Base-by-base conservation (phyloP, 495 filamentous ascomycete genomes). In the Cairneyella variabilis region DNA sequence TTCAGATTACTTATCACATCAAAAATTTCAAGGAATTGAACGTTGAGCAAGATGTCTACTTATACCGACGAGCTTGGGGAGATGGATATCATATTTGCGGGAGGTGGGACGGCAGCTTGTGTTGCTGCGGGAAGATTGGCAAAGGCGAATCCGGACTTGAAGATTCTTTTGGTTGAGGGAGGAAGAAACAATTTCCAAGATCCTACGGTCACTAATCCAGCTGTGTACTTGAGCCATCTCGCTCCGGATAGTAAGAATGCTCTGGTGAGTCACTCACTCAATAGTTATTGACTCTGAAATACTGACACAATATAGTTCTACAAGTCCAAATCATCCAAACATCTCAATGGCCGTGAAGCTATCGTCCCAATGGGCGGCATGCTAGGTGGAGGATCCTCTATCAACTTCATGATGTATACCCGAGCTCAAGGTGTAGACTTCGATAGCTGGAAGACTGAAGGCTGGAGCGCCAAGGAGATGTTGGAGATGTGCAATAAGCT, bases 381-480 rank as follows among this genome's bases (percentile, higher is more conserved):
- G 0, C 69, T 86, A 0, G 82, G 83, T 40, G 83, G 82, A 22
- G 81, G 80, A 9, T 77, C 71, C 2, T 77, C 77, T 0, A 77
- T 82, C 23, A 86, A 85, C 59, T 76, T 79, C 48, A 77, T 83
- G 74, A 76, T 51, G 70, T 81, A 74, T 57, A 71, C 69, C 1
- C 60, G 73, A 23, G 69, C 64, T 12, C 57, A 59, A 26, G 57
- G 47, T 3, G 38, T 46, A 7, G 47, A 61, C 53, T 62, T 58
- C 40, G 61, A 63, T 28, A 49, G 39, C 27, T 63, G 61, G 61
- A 41, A 57, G 16, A 57, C 54, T 1, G 18, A 23, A 14, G 61
- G 61, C 22, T 63, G 61, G 61, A 20, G 49, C 30, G 57, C 57
- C 27, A 56, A 59, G 18, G 61, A 63, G 21, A 57, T 63, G 57